Conservation (phyloP, 257 asterid genomes). For the Nicotiana benthamiana region DNA sequence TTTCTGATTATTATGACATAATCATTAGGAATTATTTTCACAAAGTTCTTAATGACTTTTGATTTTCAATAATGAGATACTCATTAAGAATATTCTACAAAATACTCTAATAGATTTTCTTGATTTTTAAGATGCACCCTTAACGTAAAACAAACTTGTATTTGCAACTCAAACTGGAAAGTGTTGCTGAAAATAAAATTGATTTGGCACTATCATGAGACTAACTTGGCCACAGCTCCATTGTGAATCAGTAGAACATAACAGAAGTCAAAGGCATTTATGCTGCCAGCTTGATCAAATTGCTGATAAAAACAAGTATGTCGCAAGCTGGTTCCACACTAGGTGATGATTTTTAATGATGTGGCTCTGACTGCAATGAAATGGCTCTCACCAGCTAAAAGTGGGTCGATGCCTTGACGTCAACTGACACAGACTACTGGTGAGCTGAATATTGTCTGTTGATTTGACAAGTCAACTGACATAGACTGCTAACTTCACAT, state of each 20-base stretch:
- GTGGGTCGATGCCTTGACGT: background rate
- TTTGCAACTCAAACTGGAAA: background rate
- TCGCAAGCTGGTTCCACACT: background rate
- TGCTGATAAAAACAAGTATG: background rate
- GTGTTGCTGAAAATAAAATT: background rate
- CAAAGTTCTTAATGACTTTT: background rate
- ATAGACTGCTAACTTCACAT: background rate
- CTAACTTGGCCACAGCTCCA: background rate
- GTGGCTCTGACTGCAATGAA: background rate
- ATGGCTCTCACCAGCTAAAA: background rate
- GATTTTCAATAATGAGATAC: background rate
- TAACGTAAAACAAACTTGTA: background rate
- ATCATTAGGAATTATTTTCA: background rate
- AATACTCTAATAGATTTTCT: background rate
- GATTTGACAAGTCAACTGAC: background rate
- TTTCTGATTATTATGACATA: background rate
- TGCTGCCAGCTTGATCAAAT: background rate
- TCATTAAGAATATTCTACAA: background rate
- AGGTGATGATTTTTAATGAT: background rate
- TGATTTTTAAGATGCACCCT: background rate
- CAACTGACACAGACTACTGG: background rate
- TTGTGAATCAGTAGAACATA: background rate
- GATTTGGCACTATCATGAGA: background rate
- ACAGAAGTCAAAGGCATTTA: background rate
- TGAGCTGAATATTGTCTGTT: background rate